phyloP scores from a whole-genome alignment of 2,329 filamentous ascomycete genomes.

The Stachybotrys chlorohalonatus region DNA sequence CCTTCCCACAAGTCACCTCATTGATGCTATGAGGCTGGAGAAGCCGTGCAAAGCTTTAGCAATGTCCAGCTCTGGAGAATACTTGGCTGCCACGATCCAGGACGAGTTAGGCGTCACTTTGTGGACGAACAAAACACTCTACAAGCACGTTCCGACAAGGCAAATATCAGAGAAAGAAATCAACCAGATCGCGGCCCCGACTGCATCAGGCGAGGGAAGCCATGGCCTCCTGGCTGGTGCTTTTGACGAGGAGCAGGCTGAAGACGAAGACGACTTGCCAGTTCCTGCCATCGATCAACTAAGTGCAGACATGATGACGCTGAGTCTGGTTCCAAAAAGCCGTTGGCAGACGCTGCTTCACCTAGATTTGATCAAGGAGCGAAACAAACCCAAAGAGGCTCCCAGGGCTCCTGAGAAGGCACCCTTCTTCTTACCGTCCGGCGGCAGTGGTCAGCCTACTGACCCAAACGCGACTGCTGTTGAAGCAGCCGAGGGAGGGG shows the following conservation, averaged over 20 bases:
- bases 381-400: conserved; percentile 88
- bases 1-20: conserved; percentile 86
- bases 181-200: conserved; percentile 55
- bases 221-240: conserved; percentile 68
- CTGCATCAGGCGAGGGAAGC: conserved; percentile 74
- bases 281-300: conserved; percentile 65
- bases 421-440: conserved; percentile 83
- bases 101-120: conserved; percentile 82
- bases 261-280: conserved; percentile 44
- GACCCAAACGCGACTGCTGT: conserved; percentile 19
- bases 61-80: conserved; percentile 87
- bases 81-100: conserved; percentile 80
- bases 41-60: conserved; percentile 74
- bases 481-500: conserved; percentile 32
- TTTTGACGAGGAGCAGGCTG: conserved; percentile 48
- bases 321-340: conserved; percentile 82
- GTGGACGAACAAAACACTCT: conserved; percentile 91
- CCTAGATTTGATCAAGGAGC: conserved; percentile 82
- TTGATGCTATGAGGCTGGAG: conserved; percentile 78
- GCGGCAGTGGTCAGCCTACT: conserved; percentile 36
- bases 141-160: conserved; percentile 77
- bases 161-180: conserved; percentile 76
- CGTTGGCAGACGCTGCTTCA: conserved; percentile 93
- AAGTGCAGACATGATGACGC: conserved; percentile 71
- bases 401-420: conserved; percentile 90